Conservation (phyloP, 2,329 filamentous ascomycete species). For the Cladosporium sp. region DNA sequence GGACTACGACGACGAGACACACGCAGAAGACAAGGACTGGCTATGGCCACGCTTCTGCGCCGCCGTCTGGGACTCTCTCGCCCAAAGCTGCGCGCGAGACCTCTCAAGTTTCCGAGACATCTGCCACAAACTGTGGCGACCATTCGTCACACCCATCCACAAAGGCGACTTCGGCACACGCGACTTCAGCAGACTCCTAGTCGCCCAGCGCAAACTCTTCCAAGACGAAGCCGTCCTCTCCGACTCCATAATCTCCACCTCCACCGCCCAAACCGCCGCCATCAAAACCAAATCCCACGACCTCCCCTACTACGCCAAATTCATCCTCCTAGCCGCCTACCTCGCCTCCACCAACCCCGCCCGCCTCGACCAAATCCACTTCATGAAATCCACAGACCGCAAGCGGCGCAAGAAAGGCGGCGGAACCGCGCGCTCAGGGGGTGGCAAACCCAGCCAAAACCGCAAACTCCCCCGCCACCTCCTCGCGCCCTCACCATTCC, state of each 20-base stretch:
- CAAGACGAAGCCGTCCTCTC: constrained; percentile 68
- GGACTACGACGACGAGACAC: constrained; percentile 43
- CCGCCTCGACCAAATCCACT: constrained; percentile 67
- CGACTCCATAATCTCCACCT: constrained; percentile 51
- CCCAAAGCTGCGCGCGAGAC: constrained; percentile 74
- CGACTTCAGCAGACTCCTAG: constrained; percentile 80
- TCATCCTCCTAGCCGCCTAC: constrained; percentile 72
- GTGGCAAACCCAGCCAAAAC: constrained; percentile 39
- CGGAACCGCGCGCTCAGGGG: constrained; percentile 34
- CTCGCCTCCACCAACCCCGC: constrained; percentile 75
- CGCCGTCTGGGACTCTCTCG: constrained; percentile 81
- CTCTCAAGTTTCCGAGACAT: constrained; percentile 66
- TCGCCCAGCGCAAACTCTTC: constrained; percentile 63
- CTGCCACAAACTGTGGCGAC: constrained; percentile 73
- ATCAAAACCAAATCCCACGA: constrained; percentile 34
- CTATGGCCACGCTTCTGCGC: constrained; percentile 77
- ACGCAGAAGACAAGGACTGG: constrained; percentile 57
- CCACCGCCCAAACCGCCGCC: constrained; percentile 15
- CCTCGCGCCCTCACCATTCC: constrained; percentile 70
- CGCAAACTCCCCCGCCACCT: constrained; percentile 73
- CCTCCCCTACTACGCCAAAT: constrained; percentile 67
- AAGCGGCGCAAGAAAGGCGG: constrained; percentile 46
- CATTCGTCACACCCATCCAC: constrained; percentile 73
- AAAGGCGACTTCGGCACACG: constrained; percentile 68
- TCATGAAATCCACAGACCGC: constrained; percentile 63